Evolutionary conservation across 225 moss, liverwort and hornwort species (phyloP).

Genomic region (Pleurozium schreberi): DNA sequence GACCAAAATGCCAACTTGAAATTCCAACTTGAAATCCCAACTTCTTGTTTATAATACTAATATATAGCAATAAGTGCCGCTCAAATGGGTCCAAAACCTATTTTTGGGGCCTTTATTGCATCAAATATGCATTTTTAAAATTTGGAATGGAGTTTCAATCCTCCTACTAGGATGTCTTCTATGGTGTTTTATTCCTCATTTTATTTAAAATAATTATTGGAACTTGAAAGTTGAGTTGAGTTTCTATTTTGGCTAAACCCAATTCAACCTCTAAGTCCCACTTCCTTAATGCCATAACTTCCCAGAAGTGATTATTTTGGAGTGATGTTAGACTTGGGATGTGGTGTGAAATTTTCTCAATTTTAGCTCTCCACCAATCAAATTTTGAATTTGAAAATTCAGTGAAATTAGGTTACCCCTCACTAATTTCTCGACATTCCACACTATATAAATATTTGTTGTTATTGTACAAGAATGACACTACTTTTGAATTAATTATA

Average conservation of each 20-base stretch:
- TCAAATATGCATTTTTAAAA: not conserved
- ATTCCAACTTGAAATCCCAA: not conserved
- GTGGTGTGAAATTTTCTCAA: not conserved
- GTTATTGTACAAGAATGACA: too few relatives aligned
- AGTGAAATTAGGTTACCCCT: too few relatives aligned
- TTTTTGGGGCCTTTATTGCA: fast-evolving
- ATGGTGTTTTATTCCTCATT: too few relatives aligned
- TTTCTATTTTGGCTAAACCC: fast-evolving
- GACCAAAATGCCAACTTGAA: not conserved
- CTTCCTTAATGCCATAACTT: too few relatives aligned
- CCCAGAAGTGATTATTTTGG: too few relatives aligned
- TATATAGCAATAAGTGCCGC: fast-evolving
- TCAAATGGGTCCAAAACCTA: fast-evolving
- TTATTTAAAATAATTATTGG: too few relatives aligned
- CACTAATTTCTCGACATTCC: too few relatives aligned
- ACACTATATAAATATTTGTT: too few relatives aligned
- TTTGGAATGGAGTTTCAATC: not conserved
- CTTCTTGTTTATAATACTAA: not conserved
- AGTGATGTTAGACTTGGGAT: fast-evolving
- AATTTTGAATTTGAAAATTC: not conserved
- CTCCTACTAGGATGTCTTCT: fast-evolving
- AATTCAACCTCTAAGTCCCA: fast-evolving
- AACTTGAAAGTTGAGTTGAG: fast-evolving
- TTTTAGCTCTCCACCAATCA: not conserved
- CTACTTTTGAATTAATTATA: too few relatives aligned